Base-by-base conservation (phyloP, 140 eudicot genomes). In the Bidens hawaiensis region DNA sequence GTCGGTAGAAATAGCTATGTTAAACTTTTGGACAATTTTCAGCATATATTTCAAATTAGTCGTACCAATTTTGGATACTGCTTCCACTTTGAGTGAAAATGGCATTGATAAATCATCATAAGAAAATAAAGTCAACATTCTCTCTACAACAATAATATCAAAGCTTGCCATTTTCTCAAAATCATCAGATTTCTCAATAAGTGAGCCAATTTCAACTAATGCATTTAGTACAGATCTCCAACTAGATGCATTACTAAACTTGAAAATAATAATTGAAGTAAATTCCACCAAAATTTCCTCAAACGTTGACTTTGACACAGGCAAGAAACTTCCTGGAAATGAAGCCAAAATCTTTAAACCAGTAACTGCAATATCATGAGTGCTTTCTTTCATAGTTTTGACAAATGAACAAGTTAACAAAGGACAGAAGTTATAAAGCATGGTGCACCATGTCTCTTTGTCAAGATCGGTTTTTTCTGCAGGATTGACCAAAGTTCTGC, bases 301-400 rank as follows among this genome's bases (percentile, higher is more conserved):
- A 64, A 76, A 88, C 36, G 60, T 56, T 43, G 79, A 67, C 46
- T 62, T 77, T 40, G 96, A 79, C 10, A 82, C 82, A 7, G 86
- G 78, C 47, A 30, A 38, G 63, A 81, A 85, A 75, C 65, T 70
- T 52, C 80, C 94, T 16, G 96, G 96, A 76, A 88, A 88, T 4
- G 89, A 85, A 73, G 88, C 95, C 82, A 93, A 73, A 64, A 78
- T 75, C 71, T 83, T 78, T 66, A 93, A 71, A 71, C 96, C 96
- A 66, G 61, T 77, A 47, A 88, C 99, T 93, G 85, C 81, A 78
- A 78, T 70, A 66, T 69, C 76, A 24, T 4, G 73, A 34, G 69
- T 34, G 73, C 69, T 71, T 64, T 76, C 85, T 72, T 78, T 80
- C 65, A 43, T 43, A 45, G 60, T 65, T 69, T 80, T 66, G 38